phyloP scores from a whole-genome alignment of 768 basidiomycete species.

The Kwoniella dendrophila region DNA sequence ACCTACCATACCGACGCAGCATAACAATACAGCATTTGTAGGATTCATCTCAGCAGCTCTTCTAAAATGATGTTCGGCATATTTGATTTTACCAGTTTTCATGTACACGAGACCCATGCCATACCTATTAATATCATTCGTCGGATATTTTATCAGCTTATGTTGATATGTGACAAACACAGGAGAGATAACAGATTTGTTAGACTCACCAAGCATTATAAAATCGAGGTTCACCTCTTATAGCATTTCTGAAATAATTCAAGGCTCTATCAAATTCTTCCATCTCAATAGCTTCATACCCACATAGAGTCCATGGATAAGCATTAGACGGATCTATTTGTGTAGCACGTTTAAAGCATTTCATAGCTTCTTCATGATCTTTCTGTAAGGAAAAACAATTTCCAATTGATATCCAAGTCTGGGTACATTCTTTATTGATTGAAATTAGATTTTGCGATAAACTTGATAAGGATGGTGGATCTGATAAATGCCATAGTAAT shows the following conservation, averaged over 20 bases:
- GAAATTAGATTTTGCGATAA: slow-evolving; percentile 88
- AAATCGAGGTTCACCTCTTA: slow-evolving; percentile 87
- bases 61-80: slow-evolving; percentile 96
- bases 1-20: slow-evolving; percentile 94
- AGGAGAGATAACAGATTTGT: no score
- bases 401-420: slow-evolving; percentile 95
- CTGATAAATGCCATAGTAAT: slow-evolving; percentile 89
- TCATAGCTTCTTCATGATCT: slow-evolving; percentile 87
- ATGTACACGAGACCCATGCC: slow-evolving; percentile 97
- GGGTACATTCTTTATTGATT: slow-evolving; percentile 71
- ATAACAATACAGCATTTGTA: slow-evolving; percentile 89
- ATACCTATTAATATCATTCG: slow-evolving; percentile 66
- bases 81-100: slow-evolving; percentile 84
- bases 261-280: slow-evolving; percentile 92
- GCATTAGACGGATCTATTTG: slow-evolving; percentile 87
- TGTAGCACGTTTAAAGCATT: slow-evolving; percentile 88
- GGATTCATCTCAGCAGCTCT: slow-evolving; percentile 91
- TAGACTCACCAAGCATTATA: slow-evolving; percentile 93
- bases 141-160: slow-evolving; percentile 3
- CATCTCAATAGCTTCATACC: slow-evolving; percentile 88
- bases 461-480: slow-evolving; percentile 80
- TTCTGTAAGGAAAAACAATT: slow-evolving; percentile 94
- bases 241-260: slow-evolving; percentile 85
- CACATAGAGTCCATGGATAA: slow-evolving; percentile 94
- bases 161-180: not conserved